Conservation (phyloP, 2,329 filamentous ascomycete species). For the Incumbomyces lentus region DNA sequence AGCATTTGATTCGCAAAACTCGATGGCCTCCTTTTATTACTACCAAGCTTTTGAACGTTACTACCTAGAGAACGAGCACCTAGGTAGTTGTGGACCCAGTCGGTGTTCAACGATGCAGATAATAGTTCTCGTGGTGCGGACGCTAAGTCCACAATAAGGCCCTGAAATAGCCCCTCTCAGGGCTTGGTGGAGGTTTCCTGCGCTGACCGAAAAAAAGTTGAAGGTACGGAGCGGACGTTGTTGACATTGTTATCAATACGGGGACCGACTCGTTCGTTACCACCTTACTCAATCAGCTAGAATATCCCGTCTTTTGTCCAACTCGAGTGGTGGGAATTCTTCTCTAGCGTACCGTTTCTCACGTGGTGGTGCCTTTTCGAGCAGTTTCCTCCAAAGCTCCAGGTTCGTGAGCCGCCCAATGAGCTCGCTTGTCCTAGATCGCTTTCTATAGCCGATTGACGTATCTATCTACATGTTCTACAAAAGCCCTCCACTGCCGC, state of each 20-base stretch:
- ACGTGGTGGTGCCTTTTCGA: not conserved
- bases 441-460: not conserved
- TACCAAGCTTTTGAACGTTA: too few relatives aligned
- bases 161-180: too few relatives aligned
- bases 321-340: not conserved
- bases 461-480: slow-evolving; percentile 1
- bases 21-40: too few relatives aligned
- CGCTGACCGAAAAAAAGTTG: not conserved
- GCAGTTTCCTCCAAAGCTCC: not conserved
- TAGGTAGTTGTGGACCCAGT: too few relatives aligned
- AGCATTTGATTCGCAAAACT: too few relatives aligned
- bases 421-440: not conserved
- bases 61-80: too few relatives aligned
- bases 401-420: not conserved
- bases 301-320: not conserved
- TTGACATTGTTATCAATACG: not conserved
- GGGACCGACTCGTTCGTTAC: not conserved
- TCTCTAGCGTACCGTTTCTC: not conserved
- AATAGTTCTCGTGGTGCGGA: not conserved
- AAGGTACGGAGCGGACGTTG: not conserved
- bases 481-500: slow-evolving; percentile 4
- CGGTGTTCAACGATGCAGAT: too few relatives aligned
- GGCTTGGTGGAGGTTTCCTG: not conserved
- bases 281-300: not conserved
- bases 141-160: not conserved